Percentiles rank a stretch among this genome's conserved stretches.
These are phyloP conservation scores for Aspergillus proliferans DNA, from an alignment of 2,329 filamentous ascomycete species.

Conservation along the genomic window DNA sequence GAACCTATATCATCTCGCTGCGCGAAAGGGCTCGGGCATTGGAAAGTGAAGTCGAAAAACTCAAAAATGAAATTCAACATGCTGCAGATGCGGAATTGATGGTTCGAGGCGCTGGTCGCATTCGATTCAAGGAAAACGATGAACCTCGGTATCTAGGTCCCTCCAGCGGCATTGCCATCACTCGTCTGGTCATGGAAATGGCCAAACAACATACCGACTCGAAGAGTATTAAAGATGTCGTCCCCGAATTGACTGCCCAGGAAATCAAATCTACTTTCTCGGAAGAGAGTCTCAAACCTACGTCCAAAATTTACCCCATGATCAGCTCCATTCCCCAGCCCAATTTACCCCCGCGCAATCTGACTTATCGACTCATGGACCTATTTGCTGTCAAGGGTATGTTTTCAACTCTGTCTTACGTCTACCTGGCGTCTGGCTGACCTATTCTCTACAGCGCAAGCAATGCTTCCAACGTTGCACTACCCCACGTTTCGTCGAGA, in stretches of 20 bases:
- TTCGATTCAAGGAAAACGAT: constrained; percentile 76
- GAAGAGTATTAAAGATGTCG: constrained; percentile 84
- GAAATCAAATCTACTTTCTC: constrained; percentile 62
- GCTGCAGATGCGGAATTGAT: constrained; percentile 73
- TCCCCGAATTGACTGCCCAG: constrained; percentile 66
- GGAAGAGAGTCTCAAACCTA: constrained; percentile 60
- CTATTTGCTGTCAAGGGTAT: constrained; percentile 79
- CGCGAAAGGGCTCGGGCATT: constrained; percentile 79
- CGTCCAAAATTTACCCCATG: constrained; percentile 79
- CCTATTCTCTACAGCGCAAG: constrained; percentile 58
- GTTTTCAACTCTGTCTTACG: constrained; percentile 12
- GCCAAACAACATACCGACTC: constrained; percentile 90
- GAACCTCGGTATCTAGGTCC: constrained; percentile 88
- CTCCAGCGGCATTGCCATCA: constrained; percentile 93
- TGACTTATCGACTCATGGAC: constrained; percentile 73
- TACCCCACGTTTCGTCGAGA: constrained; percentile 72
- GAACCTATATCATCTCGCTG: constrained; percentile 86
- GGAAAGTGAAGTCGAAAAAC: constrained; percentile 71
- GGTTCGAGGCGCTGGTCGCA: constrained; percentile 76
- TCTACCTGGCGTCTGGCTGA: constrained; percentile 10
- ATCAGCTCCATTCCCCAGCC: constrained; percentile 78
- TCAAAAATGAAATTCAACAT: constrained; percentile 69
- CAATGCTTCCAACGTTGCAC: constrained; percentile 81
- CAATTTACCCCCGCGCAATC: constrained; percentile 63
- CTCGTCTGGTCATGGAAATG: constrained; percentile 89